Conservation (phyloP, 2,329 filamentous ascomycete genomes). For the Sclerotinia sclerotiorum region DNA sequence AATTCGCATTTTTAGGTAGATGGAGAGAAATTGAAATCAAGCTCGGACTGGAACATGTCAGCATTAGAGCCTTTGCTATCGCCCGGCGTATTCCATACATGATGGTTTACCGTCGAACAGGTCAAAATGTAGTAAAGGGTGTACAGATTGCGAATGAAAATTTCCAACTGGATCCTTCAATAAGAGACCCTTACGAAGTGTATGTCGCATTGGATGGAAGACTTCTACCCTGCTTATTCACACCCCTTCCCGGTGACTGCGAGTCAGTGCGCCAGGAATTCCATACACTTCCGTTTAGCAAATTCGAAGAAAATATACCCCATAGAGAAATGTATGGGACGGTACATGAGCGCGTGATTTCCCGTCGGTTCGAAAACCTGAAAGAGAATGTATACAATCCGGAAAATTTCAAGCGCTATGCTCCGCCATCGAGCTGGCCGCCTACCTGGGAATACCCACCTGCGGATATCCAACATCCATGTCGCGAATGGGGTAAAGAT, state of each 20-base stretch:
- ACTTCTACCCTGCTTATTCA: slow-evolving; percentile 1
- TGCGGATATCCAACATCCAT: slow-evolving; percentile 19
- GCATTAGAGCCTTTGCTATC: slow-evolving; percentile 17
- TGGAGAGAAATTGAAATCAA: slow-evolving; percentile 9
- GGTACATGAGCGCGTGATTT: too few species aligned
- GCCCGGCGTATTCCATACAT: slow-evolving; percentile 16
- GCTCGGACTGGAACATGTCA: neutral
- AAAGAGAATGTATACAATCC: slow-evolving; percentile 2
- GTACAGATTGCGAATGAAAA: neutral
- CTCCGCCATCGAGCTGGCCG: slow-evolving; percentile 1
- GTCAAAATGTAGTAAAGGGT: neutral
- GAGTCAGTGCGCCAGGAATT: neutral
- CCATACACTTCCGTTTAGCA: neutral
- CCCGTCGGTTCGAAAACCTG: neutral
- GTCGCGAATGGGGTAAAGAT: slow-evolving; percentile 11
- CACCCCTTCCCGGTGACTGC: neutral
- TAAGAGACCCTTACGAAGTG: slow-evolving; percentile 12
- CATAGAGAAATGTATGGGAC: neutral
- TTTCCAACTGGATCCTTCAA: slow-evolving; percentile 5
- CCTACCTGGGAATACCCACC: slow-evolving; percentile 19
- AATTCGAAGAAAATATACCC: neutral
- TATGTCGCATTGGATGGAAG: slow-evolving; percentile 11
- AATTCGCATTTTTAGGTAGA: neutral
- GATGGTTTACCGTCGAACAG: neutral
- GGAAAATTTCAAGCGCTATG: slow-evolving; percentile 3